Evolutionary conservation across 129 eudicot species (phyloP), one percentile per base, ranked within the genome.

Genomic region (Scalesia atractyloides): DNA sequence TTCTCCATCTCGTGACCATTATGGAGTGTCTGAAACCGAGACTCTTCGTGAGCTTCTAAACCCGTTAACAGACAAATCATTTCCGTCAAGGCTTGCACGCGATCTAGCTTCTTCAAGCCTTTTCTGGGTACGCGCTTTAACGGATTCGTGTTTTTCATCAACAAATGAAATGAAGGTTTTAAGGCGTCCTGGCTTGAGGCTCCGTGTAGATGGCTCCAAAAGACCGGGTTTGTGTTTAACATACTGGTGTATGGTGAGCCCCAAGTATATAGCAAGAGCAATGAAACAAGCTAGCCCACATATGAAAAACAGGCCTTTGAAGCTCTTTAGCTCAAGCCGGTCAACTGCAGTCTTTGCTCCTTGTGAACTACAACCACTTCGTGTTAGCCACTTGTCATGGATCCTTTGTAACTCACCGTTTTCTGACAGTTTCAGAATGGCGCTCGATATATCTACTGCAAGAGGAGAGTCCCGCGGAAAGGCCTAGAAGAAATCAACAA

Each of bases 391-490:
- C 62, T 92, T 92, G 83, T 89, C 94, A n/a, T 89, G 98, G 43
- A 92, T 89, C 70, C 94, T 49, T 75, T 92, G 96, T 19, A 91
- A 84, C 17, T 91, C 97, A 0, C 96, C 93, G 43, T 69, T 86
- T 64, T 88, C 96, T 0, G 96, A 84, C 1, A 91, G 81, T 57
- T 78, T 82, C 36, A 91, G 80, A 52, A 91, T 84, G n/a, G 97
- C 96, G 1, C 90, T 91, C 37, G 97, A 91, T 59, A 91, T 66
- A 75, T 91, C 97, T 7, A 79, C 80, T 30, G 97, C 92, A 50
- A 91, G 76, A 24, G 83, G 88, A n/a, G 97, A 91, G 82, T 86
- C 97, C 81, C 82, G 66, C 7, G 90, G 90, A 69, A 91, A 91
- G 52, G 96, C 97, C 97, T 91, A 34, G 22, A 43, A 26, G 16